Conservation (phyloP, 2,329 filamentous ascomycete species). For the Biscogniauxia mediterranea region DNA sequence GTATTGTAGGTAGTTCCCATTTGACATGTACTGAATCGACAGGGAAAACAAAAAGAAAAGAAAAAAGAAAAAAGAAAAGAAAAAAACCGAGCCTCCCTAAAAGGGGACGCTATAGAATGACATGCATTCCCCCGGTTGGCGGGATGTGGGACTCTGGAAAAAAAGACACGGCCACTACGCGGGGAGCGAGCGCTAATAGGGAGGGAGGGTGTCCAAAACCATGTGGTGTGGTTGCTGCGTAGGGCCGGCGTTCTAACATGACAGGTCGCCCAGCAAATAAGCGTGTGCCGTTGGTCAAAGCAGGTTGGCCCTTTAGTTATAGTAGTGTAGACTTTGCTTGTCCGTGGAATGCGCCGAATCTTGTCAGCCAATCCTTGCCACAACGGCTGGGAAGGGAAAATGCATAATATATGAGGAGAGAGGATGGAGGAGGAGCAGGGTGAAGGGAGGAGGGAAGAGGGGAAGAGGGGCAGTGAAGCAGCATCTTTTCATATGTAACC, state of each 20-base stretch:
- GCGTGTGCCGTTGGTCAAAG: neutral
- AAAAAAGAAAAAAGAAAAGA: neutral
- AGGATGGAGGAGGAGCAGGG: too few relatives aligned
- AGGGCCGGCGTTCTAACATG: neutral
- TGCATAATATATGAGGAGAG: neutral
- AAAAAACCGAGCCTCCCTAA: neutral
- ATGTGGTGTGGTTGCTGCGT: neutral
- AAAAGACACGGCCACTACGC: neutral
- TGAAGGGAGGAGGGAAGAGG: neutral
- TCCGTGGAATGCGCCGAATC: neutral
- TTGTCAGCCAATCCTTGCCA: neutral
- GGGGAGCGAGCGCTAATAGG: neutral
- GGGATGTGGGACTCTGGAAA: neutral
- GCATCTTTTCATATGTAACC: too few relatives aligned
- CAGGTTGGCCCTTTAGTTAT: neutral
- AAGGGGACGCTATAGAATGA: slow-evolving; percentile 1
- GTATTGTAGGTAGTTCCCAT: neutral
- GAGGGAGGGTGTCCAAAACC: neutral
- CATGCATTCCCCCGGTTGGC: slow-evolving; percentile 1
- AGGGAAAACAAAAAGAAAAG: neutral
- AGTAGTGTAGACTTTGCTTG: neutral
- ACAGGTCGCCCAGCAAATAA: neutral
- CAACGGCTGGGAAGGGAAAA: neutral
- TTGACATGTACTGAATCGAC: too few relatives aligned
- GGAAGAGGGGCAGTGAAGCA: neutral